Conservation (phyloP, 768 basidiomycete genomes). For the Ramaria sp. region DNA sequence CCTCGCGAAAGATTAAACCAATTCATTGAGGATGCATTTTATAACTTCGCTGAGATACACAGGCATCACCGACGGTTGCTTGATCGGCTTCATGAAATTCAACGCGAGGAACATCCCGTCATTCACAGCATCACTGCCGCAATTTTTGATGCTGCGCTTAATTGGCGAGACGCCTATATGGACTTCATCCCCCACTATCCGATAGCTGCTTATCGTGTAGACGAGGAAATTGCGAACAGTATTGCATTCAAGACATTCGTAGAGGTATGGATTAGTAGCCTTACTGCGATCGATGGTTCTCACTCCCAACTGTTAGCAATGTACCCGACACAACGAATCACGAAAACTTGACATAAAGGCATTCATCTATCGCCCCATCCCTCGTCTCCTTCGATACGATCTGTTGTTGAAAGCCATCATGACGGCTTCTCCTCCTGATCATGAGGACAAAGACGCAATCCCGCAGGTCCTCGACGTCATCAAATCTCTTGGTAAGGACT, state of each 20-base stretch:
- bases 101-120: conserved; percentile 76
- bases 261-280: conserved; percentile 39
- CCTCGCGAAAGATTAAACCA: conserved; percentile 53
- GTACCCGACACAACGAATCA: conserved; percentile 58
- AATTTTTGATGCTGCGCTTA: conserved; percentile 79
- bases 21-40: conserved; percentile 83
- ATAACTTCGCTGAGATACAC: conserved; percentile 72
- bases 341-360: conserved; percentile 84
- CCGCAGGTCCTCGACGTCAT: conserved; percentile 83
- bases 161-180: conserved; percentile 88
- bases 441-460: conserved; percentile 76
- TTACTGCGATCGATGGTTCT: background rate
- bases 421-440: conserved; percentile 59
- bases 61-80: conserved; percentile 68
- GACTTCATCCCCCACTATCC: conserved; percentile 92
- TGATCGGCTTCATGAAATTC: conserved; percentile 73
- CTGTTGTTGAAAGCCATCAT: conserved; percentile 72
- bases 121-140: conserved; percentile 76
- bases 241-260: conserved; percentile 71
- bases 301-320: conserved; percentile 24
- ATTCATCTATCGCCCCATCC: conserved; percentile 88
- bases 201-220: conserved; percentile 78
- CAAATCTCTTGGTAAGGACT: conserved; percentile 75
- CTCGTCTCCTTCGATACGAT: conserved; percentile 80
- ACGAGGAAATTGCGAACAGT: conserved; percentile 80